Evolutionary conservation across 208 protist genomes (phyloP), one percentile per base, ranked within the genome.

Genomic region (Leishmania tropica): DNA sequence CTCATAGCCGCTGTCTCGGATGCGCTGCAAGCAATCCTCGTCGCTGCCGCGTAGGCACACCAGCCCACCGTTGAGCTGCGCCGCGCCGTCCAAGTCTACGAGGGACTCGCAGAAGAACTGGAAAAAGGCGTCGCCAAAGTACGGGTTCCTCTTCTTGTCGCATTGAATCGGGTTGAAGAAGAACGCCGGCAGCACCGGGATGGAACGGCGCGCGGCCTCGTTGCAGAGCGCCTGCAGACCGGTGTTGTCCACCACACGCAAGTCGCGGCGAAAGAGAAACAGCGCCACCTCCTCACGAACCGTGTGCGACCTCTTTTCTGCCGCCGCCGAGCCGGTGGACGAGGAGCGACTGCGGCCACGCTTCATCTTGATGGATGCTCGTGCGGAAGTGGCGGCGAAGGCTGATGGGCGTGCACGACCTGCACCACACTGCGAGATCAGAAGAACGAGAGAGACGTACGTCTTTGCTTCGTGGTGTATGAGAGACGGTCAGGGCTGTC

Each of bases 81-180:
- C 45, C 42, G 70, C n/a, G 2, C 83, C 77, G 68, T 93, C 82
- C n/a, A 96, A 80, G 42, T 96, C 89, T 1, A 76, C 78, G 6
- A 96, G 85, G 8, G 90, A 90, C 70, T 92, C 88, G 67, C 86
- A 94, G 77, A 96, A 79, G 37, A 96, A 95, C 68, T 94, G 85
- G 54, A 96, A 90, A 80, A 88, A 93, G 42, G 86, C 85, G 6
- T 87, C 85, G 48, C 91, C 87, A 80, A 94, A 96, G 85, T 96
- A 96, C 54, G 85, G 53, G 76, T 96, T 96, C 28, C 84, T 81
- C 35, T 75, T 76, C 80, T 85, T 81, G 75, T 93, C 88, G 79
- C 85, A 88, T 81, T 96, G 91, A 53, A 84, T 51, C 0, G 93
- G 91, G 80, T 96, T 95, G 84, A 96, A 95, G 81, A 95, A 94